A percentile compares a stretch with the other conserved stretches of the same genome.
These are phyloP conservation scores for Myxozyma kluyveri DNA, from an alignment of 805 yeast genomes.

Conservation along the genomic window DNA sequence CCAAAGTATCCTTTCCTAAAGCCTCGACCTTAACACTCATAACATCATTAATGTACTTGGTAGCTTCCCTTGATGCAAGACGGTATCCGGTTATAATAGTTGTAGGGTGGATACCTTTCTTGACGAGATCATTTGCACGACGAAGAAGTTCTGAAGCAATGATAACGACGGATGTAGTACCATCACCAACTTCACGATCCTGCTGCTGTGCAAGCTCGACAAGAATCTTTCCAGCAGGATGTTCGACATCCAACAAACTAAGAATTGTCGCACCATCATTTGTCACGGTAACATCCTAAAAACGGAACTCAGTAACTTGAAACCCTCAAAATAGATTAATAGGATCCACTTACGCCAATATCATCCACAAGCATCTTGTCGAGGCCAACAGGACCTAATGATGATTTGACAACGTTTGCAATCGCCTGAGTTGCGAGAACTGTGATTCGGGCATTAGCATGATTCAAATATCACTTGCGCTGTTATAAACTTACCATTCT, in stretches of 20 bases:
- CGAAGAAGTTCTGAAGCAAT: conserved; percentile 89
- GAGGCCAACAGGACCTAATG: conserved; percentile 96
- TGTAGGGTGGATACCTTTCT: conserved; percentile 94
- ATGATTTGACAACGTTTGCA: conserved; percentile 82
- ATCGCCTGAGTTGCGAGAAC: conserved; percentile 85
- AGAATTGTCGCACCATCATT: conserved; percentile 98
- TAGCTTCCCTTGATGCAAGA: conserved; percentile 87
- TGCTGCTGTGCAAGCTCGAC: conserved; percentile 98
- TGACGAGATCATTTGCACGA: conserved; percentile 90
- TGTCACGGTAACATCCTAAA: conserved; percentile 85
- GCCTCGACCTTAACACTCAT: conserved; percentile 75
- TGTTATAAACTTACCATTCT: conserved; percentile 54
- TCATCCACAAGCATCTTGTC: conserved; percentile 99
- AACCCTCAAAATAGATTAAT: neutral
- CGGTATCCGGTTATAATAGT: conserved; percentile 96
- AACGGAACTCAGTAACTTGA: neutral
- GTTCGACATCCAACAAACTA: conserved; percentile 88
- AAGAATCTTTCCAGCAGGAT: conserved; percentile 96
- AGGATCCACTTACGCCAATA: conserved; percentile 58
- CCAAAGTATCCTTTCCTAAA: conserved; percentile 75
- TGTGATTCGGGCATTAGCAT: conserved; percentile 6
- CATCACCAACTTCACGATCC: conserved; percentile 98
- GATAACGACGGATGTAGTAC: conserved; percentile 95
- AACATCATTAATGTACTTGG: conserved; percentile 79
- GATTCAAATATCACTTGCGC: neutral